These are phyloP conservation scores for Colletotrichum gloeosporioides DNA, from an alignment of 2,329 filamentous ascomycete species.

Conservation along the genomic window DNA sequence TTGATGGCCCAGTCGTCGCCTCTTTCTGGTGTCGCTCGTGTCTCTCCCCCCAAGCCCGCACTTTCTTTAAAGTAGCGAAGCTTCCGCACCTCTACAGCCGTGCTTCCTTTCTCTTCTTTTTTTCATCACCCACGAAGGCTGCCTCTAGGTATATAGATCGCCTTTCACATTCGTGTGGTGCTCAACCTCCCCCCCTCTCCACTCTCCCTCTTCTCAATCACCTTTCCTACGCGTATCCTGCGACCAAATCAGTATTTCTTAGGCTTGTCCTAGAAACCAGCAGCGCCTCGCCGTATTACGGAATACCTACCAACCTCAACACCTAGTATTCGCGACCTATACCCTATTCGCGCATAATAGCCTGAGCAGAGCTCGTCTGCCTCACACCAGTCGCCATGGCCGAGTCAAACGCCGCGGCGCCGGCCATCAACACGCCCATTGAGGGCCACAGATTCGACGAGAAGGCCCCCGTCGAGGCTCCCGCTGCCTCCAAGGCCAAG, in stretches of 20 bases:
- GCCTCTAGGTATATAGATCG: slow-evolving; percentile 18
- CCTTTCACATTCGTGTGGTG: slow-evolving; percentile 26
- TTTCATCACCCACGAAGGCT: slow-evolving; percentile 29
- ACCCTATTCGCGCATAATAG: slow-evolving; percentile 13
- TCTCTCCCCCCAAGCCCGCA: slow-evolving; percentile 4
- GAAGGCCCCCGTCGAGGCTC: slow-evolving; percentile 52
- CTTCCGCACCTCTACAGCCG: slow-evolving; percentile 15
- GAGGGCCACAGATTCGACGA: slow-evolving; percentile 71
- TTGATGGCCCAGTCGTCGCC: background rate
- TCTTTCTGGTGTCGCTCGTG: background rate
- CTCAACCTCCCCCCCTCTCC: slow-evolving; percentile 17
- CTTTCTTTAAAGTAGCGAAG: slow-evolving; percentile 23
- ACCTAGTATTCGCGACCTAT: slow-evolving; percentile 14
- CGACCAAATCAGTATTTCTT: slow-evolving; percentile 23
- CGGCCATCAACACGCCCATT: slow-evolving; percentile 68
- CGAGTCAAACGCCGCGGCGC: slow-evolving; percentile 57
- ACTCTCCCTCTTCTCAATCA: slow-evolving; percentile 14
- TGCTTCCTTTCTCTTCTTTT: slow-evolving; percentile 14
- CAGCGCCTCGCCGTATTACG: slow-evolving; percentile 10
- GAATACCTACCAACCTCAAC: background rate
- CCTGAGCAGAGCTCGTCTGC: slow-evolving; percentile 23
- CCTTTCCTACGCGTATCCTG: slow-evolving; percentile 21
- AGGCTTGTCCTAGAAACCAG: slow-evolving; percentile 19
- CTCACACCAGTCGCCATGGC: slow-evolving; percentile 49
- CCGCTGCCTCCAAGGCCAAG: slow-evolving; percentile 43